Evolutionary conservation across 164 flowering plant genomes (phyloP), one percentile per base, ranked within the genome.

Genomic region (Warburgia ugandensis): DNA sequence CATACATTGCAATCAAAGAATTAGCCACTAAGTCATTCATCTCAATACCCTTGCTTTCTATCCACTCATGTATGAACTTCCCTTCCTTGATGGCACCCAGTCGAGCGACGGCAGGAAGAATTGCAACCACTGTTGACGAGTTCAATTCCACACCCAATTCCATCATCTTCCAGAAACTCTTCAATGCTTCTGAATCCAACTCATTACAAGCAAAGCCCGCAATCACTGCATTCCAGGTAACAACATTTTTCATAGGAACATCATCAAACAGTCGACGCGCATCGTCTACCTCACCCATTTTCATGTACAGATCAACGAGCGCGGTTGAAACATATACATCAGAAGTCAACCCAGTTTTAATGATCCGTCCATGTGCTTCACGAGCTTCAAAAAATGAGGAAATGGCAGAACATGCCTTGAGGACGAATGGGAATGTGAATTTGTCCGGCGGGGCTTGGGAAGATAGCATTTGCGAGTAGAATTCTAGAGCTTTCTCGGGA

Each of bases 201-300:
- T 42, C 59, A 44, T 55, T 55, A 23, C 6, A 33, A 13, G 40
- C 41, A 30, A 31, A 55, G 22, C 59, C 59, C 1, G 42, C 59
- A 23, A 45, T 32, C 50, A 55, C 32, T 6, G 59, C 59, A 22
- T 55, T 55, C 59, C 59, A 55, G 1, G 50, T 22, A 23, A 55
- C 59, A 22, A 45, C 59, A 33, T 45, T 55, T 12, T 27, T 55
- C 25, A 25, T 4, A 33, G 50, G 21, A 12, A 42, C 31, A 1
- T 16, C 48, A 25, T 57, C 61, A n/a, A 57, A 57, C 61, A 57
- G 17, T 21, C 25, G 53, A 8, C 54, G 45, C 17, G 61, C 61
- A 12, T 3, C 27, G 21, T 29, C 38, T 3, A 48, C 12, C 8
- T 22, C 29, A 1, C 61, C 61, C 22, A 48, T 8, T 40, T 49